Percentiles rank a stretch among this genome's conserved stretches.
phyloP scores from a whole-genome alignment of 1,284 basidiomycete genomes.

The Rhodotorula sp. region DNA sequence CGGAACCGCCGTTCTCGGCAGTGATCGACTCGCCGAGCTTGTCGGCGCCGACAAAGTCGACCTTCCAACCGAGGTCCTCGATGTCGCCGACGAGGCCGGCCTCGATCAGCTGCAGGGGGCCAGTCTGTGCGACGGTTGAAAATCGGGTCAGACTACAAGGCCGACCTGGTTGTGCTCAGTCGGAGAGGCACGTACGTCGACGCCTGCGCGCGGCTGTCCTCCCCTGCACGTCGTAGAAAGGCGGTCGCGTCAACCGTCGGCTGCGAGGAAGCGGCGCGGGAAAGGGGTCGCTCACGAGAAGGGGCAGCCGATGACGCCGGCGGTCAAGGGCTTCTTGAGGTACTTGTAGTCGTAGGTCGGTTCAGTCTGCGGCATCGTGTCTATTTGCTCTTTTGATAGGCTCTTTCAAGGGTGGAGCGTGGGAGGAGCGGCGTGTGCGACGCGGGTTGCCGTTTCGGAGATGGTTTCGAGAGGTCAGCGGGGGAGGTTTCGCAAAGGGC shows the following conservation, averaged over 20 bases:
- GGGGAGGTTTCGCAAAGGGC: too few species aligned
- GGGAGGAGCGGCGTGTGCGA: too few species aligned
- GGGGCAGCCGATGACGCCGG: constrained; percentile 45
- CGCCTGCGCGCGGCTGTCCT: constrained; percentile 68
- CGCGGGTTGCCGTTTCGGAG: too few species aligned
- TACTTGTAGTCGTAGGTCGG: constrained; percentile 30
- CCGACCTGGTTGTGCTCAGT: background rate
- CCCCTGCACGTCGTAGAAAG: constrained; percentile 27
- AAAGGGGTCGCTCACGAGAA: constrained; percentile 39
- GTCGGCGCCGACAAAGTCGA: constrained; percentile 83
- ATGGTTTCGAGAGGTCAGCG: too few species aligned
- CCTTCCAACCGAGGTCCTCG: constrained; percentile 76
- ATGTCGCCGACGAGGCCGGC: constrained; percentile 79
- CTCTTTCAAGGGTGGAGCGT: too few species aligned
- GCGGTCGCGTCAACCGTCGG: too few species aligned
- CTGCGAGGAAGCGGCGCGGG: background rate
- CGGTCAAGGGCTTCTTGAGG: constrained; percentile 30
- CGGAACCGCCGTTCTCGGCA: constrained; percentile 48
- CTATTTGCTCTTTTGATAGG: background rate
- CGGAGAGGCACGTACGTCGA: constrained; percentile 60
- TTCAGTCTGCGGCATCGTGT: constrained; percentile 7
- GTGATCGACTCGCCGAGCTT: constrained; percentile 62
- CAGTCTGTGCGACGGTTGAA: constrained; percentile 47
- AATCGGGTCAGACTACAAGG: background rate
- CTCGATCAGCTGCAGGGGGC: constrained; percentile 79